Evolutionary conservation across 768 basidiomycete species (phyloP), one percentile per base, ranked within the genome.

Genomic region (Pulveroboletus sp.): DNA sequence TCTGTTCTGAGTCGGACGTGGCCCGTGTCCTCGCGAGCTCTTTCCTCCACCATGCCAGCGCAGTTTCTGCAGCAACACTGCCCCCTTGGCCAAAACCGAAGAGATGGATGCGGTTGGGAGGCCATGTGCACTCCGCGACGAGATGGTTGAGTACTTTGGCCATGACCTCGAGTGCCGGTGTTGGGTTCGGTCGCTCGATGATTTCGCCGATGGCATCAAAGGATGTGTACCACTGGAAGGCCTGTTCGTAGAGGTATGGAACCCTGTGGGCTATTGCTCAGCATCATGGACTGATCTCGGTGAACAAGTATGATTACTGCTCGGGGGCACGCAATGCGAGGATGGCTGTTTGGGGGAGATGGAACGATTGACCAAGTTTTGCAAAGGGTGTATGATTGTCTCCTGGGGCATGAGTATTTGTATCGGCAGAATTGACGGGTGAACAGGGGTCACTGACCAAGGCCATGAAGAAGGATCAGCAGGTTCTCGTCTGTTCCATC

Each of bases 71-170:
- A 1, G 82, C 89, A 31, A 92, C 78, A 17, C 76, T 83, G 0
- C 89, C 93, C 0, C 93, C 93, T 65, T 96, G 93, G 0, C 79
- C 88, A 55, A 90, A 96, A 3, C 93, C 93, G 49, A 94, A 88
- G 40, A 93, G 62, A 63, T 96, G 93, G 36, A 96, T 85, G n/a
- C 77, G 73, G 9, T 78, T 50, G 0, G 75, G 58, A 6, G 82
- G 72, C 93, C 92, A 96, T 1, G 67, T 55, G 59, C 83, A 88
- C 36, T 79, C 77, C 5, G 66, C 57, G 15, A 71, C 72, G 45
- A 94, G 78, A 58, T 89, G 75, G 3, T 71, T 65, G 46, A 90
- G 50, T 41, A 83, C 68, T 21, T 69, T 71, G 11, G 62, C 63
- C 31, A 93, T 67, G 33, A 82, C 69, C 8, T 80, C 71, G 48